Conservation (phyloP, 371 early-diverging fungal species). For the Actinomucor elegans region DNA sequence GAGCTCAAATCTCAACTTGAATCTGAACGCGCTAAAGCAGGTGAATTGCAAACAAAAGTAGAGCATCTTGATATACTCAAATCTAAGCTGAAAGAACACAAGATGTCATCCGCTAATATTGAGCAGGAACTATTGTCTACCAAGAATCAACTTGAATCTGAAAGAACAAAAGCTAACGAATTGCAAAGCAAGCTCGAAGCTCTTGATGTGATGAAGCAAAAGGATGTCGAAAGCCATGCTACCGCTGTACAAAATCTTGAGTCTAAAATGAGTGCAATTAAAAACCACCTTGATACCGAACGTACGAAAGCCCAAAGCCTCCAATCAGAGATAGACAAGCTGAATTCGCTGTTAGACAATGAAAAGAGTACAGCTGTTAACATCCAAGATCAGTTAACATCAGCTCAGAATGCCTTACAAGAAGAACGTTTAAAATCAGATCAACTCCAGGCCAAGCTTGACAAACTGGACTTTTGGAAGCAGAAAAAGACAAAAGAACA, state of each 20-base stretch:
- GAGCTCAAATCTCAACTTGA: neutral
- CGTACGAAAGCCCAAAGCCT: neutral
- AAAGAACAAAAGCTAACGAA: neutral
- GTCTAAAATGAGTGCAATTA: neutral
- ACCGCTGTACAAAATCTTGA: neutral
- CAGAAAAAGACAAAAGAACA: neutral
- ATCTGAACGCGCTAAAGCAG: neutral
- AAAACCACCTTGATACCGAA: neutral
- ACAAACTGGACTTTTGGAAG: neutral
- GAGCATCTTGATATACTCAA: neutral
- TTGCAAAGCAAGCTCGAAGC: conserved; percentile 6
- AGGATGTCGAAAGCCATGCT: neutral
- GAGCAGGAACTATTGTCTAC: neutral
- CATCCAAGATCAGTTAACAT: neutral
- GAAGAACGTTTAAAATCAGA: neutral
- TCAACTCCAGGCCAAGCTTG: neutral
- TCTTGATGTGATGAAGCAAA: conserved; percentile 1
- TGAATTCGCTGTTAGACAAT: neutral
- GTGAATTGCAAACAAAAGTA: conserved; percentile 3
- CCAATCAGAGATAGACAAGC: neutral
- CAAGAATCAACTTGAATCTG: neutral
- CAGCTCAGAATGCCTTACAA: neutral
- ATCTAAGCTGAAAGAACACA: neutral
- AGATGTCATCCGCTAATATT: neutral
- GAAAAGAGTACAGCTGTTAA: neutral